Conservation (phyloP, 2,329 filamentous ascomycete species). For the Mariannaea elegans region DNA sequence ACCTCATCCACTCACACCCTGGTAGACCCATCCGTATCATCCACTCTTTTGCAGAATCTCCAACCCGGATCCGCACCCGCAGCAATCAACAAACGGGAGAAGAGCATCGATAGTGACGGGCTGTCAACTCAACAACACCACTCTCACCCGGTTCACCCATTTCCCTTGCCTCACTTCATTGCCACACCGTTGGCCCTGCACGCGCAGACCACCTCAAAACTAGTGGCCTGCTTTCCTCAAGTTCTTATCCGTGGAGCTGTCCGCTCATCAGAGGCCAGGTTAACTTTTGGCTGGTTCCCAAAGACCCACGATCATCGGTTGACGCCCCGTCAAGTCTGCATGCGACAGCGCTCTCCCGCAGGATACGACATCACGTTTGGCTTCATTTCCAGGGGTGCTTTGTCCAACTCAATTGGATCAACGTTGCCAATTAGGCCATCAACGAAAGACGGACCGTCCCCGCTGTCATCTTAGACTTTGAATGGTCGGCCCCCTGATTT, state of each 20-base stretch:
- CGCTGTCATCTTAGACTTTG: slow-evolving; percentile 25
- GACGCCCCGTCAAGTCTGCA: slow-evolving; percentile 37
- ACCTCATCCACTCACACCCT: slow-evolving; percentile 23
- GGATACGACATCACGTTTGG: slow-evolving; percentile 31
- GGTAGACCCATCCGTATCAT: slow-evolving; percentile 21
- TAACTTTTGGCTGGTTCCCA: slow-evolving; percentile 35
- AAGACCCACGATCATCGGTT: slow-evolving; percentile 41
- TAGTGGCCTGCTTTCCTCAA: slow-evolving; percentile 33
- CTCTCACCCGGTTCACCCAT: slow-evolving; percentile 15
- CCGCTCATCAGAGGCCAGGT: slow-evolving; percentile 24
- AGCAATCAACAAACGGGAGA: slow-evolving; percentile 12
- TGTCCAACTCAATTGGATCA: slow-evolving; percentile 23
- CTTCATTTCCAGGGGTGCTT: slow-evolving; percentile 32
- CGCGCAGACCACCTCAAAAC: slow-evolving; percentile 31
- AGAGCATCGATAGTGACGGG: slow-evolving; percentile 3
- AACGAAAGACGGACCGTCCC: slow-evolving; percentile 25
- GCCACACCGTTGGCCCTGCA: slow-evolving; percentile 30
- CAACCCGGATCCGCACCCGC: slow-evolving; percentile 16
- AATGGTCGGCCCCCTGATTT: slow-evolving; percentile 32
- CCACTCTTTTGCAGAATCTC: slow-evolving; percentile 22
- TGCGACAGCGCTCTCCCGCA: slow-evolving; percentile 35
- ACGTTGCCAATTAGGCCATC: slow-evolving; percentile 13
- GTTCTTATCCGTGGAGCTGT: slow-evolving; percentile 30
- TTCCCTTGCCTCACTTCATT: slow-evolving; percentile 17
- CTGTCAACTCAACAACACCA: slow-evolving; percentile 20